Base-by-base conservation (phyloP, 2,329 filamentous ascomycete genomes). In the Tetracladium maxilliforme region DNA sequence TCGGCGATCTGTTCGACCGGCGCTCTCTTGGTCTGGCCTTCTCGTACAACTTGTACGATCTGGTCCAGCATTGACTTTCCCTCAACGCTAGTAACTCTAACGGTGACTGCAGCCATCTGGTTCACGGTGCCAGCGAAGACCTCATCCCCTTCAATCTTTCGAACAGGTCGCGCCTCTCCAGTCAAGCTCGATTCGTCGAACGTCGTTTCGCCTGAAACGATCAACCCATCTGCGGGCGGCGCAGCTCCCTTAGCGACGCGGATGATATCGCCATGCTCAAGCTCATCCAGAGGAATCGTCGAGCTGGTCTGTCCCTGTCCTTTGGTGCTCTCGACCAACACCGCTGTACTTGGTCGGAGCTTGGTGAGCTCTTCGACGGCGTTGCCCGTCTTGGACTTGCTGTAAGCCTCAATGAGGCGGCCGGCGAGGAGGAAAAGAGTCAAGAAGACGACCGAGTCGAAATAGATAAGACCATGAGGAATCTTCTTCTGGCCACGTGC, bases 161-260 rank as follows among this genome's bases (percentile, higher is more conserved):
- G 58, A 26, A 82, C 66, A 2, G 62, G 63, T 3, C 64, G 60
- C n/a, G 76, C 77, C 48, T 83, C 77, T 23, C 77, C 77, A 3
- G 84, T 93, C 33, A 93, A 56, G 29, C 81, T 87, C n/a, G 81
- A 83, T 45, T 93, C 84, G 42, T 92, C 81, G 39, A 92, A 92
- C 25, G 56, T 61, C 23, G 66, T 69, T 22, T 66, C 59, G 6
- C 65, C 70, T 30, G 61, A 45, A 34, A 67, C 52, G 35, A 92
- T 34, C 33, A 64, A 43, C 7, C 83, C 82, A 42, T 93, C 84
- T 4, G 75, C 79, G 1, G 84, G 78, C 0, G 84, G 84, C 2
- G 82, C 90, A 3, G 69, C 62, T 3, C 84, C 84, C 31, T 83
- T 70, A 2, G 70, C 69, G 2, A 93, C 64, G 22, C 70, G 65